A percentile compares a stretch with the other conserved stretches of the same genome.
Conservation (phyloP, 1,139 yeast species). For the Pneumocystis sp. region DNA sequence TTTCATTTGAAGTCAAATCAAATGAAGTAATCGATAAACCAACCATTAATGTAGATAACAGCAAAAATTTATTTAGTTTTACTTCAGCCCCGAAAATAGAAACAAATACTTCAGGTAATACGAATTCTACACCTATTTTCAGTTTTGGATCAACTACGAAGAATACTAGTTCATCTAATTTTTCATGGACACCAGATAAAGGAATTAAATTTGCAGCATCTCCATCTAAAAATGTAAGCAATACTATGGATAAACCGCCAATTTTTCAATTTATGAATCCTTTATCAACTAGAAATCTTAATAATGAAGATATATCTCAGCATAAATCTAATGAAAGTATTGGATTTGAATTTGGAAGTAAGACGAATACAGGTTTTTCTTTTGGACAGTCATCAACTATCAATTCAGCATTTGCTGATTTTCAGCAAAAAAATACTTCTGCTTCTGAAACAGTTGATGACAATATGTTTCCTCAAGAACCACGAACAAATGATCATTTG, state of each 20-base stretch:
- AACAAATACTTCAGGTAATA: neutral
- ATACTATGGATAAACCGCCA: neutral
- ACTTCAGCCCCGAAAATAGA: slow-evolving; percentile 1
- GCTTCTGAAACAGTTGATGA: slow-evolving; percentile 13
- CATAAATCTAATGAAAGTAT: neutral
- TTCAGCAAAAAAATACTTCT: slow-evolving; percentile 10
- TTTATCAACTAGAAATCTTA: slow-evolving; percentile 2
- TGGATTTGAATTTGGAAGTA: neutral
- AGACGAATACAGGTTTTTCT: neutral
- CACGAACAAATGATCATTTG: slow-evolving; percentile 17
- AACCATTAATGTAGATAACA: neutral
- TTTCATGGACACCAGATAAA: slow-evolving; percentile 25
- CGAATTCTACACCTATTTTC: slow-evolving; percentile 3
- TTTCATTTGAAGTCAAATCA: neutral
- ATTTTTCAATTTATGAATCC: slow-evolving; percentile 9
- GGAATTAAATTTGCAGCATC: slow-evolving; percentile 23
- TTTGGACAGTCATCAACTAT: neutral
- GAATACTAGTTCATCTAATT: slow-evolving; percentile 1
- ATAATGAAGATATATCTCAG: neutral
- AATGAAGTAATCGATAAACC: neutral
- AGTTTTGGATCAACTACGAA: slow-evolving; percentile 1
- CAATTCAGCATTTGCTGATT: neutral
- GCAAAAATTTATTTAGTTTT: neutral
- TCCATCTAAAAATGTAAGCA: neutral
- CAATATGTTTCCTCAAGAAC: slow-evolving; percentile 7